These are phyloP conservation scores for Lagenaria siceraria DNA, from an alignment of 306 rosid species.

Conservation along the genomic window DNA sequence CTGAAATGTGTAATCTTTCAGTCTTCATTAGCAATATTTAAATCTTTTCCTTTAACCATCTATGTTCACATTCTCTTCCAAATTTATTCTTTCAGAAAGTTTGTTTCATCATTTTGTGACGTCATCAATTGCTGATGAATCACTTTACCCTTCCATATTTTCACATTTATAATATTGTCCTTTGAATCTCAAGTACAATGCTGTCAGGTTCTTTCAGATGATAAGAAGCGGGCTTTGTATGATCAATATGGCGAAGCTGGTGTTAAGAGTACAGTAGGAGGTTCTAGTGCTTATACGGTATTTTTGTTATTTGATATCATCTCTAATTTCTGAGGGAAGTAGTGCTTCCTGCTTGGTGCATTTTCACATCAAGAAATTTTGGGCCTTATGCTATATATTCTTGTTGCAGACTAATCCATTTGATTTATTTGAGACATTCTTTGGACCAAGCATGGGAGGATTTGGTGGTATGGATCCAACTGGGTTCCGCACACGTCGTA, in stretches of 20 bases:
- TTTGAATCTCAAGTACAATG: constrained; percentile 53
- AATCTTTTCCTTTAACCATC: background rate
- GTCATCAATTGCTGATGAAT: constrained; percentile 1
- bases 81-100: background rate
- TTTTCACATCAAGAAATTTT: background rate
- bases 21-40: background rate
- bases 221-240: constrained; percentile 85
- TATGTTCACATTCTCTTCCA: background rate
- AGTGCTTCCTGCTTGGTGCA: constrained; percentile 3
- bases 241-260: constrained; percentile 98
- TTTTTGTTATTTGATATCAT: constrained; percentile 8
- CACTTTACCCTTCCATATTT: constrained; percentile 7
- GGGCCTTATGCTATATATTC: constrained; percentile 2
- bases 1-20: background rate
- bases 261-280: constrained; percentile 80
- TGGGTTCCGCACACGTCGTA: constrained; percentile 73
- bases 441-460: constrained; percentile 82
- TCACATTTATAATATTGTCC: constrained; percentile 30
- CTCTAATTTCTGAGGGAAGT: background rate
- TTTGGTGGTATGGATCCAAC: constrained; percentile 67
- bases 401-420: constrained; percentile 84
- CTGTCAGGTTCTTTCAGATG: constrained; percentile 99
- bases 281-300: constrained; percentile 87
- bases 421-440: constrained; percentile 94
- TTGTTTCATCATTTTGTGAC: background rate